A percentile compares a stretch with the other conserved stretches of the same genome.
phyloP scores from a whole-genome alignment of 179 eudicot genomes.

The Spinacia oleracea region DNA sequence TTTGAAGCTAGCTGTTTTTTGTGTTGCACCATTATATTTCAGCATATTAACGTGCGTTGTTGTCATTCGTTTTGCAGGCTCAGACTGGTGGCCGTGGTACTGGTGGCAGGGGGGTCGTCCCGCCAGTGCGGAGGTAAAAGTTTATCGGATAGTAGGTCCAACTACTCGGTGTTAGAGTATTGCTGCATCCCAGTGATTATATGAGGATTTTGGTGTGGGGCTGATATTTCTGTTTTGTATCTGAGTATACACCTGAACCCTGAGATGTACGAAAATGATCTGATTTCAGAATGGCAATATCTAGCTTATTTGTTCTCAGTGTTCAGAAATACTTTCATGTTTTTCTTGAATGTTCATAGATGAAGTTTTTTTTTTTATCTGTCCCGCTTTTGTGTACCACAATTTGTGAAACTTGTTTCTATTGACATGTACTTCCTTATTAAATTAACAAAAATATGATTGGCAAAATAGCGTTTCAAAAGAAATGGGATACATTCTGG shows the following conservation, averaged over 20 bases:
- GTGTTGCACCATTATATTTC: neutral
- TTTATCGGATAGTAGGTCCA: constrained; percentile 1
- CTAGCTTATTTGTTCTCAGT: constrained; percentile 8
- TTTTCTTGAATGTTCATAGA: constrained; percentile 4
- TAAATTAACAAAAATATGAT: neutral
- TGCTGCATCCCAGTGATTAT: constrained; percentile 18
- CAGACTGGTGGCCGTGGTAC: constrained; percentile 76
- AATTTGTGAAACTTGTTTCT: neutral
- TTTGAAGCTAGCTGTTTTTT: neutral
- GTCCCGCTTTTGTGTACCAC: neutral
- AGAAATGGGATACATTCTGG: no score
- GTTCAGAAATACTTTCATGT: neutral
- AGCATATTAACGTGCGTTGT: neutral
- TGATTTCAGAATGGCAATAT: constrained; percentile 16
- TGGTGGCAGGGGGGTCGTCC: constrained; percentile 69
- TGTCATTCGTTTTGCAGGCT: constrained; percentile 39
- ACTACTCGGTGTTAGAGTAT: constrained; percentile 5
- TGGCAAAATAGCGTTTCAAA: neutral
- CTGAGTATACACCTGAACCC: constrained; percentile 21
- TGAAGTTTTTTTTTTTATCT: constrained; percentile 13
- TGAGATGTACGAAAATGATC: constrained; percentile 24
- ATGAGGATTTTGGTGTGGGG: constrained; percentile 12
- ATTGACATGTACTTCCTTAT: no score
- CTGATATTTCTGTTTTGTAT: constrained; percentile 8
- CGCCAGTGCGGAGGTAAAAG: constrained; percentile 64